Base-by-base conservation (phyloP, 164 flowering plant species). In the Warburgia ugandensis region DNA sequence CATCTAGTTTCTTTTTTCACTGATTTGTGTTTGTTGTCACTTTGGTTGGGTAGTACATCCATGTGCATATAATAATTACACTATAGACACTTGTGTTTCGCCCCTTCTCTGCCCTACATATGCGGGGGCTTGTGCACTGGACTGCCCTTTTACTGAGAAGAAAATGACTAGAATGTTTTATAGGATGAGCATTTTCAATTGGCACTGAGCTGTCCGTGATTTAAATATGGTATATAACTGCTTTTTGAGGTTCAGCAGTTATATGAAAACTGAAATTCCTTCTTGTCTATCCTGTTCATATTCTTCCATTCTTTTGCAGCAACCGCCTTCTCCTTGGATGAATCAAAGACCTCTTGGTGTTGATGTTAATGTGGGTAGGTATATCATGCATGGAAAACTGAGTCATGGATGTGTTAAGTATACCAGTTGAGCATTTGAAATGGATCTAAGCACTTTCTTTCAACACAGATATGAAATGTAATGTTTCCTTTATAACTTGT, bases 351-450 rank as follows among this genome's bases (percentile, higher is more conserved):
- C 94, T 23, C 77, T 86, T 46, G 72, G 76, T 44, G 82, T 80
- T 38, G 98, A 92, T 73, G 98, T 92, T 50, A 92, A 92, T 74
- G 84, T 88, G 54, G 97, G 99, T 91, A 54, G 74, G 96, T 70
- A 44, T 40, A 35, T 3, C 30, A 13, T 29, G 29, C 5, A 50
- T 48, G 21, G n/a, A 21, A 25, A 38, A 29, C 22, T 12, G 14
- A 19, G 5, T 11, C 20, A 29, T 29, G 42, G 23, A 5, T 11
- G 17, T n/a, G n/a, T n/a, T n/a, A n/a, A n/a, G n/a, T n/a, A n/a
- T n/a, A n/a, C n/a, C n/a, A n/a, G n/a, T n/a, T n/a, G n/a, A n/a
- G n/a, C n/a, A n/a, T n/a, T n/a, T n/a, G n/a, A n/a, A n/a, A n/a
- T n/a, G n/a, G n/a, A n/a, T n/a, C n/a, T n/a, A n/a, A n/a, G n/a